A percentile compares a stretch with the other conserved stretches of the same genome.
phyloP scores from a whole-genome alignment of 176 grass and related monocot species.

The Ampelocalamus luodianensis region DNA sequence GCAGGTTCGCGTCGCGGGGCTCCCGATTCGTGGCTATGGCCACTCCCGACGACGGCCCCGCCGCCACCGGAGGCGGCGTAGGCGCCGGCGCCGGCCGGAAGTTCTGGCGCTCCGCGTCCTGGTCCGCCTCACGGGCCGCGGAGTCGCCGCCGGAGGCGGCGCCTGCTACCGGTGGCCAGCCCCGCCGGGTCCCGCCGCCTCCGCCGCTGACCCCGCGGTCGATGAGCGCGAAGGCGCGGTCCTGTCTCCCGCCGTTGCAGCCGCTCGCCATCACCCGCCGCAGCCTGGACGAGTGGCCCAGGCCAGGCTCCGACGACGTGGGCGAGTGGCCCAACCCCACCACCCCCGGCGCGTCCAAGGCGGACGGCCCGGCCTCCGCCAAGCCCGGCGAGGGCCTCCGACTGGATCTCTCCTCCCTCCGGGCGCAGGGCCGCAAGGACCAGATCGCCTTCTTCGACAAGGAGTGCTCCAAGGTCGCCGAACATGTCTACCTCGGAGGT shows the following conservation, averaged over 20 bases:
- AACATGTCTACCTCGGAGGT: slow-evolving; percentile 91
- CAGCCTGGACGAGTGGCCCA: slow-evolving; percentile 89
- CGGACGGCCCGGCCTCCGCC: slow-evolving; percentile 36
- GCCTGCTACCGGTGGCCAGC: slow-evolving; percentile 1
- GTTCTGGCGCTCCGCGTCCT: slow-evolving; percentile 91
- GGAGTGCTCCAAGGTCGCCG: slow-evolving; percentile 98
- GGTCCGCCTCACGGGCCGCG: slow-evolving; percentile 69
- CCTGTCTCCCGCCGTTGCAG: slow-evolving; percentile 80
- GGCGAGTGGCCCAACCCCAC: slow-evolving; percentile 91
- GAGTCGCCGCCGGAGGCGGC: slow-evolving; percentile 42
- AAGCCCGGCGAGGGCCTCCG: slow-evolving; percentile 68
- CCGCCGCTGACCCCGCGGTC: slow-evolving; percentile 88
- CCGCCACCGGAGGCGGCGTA: background rate
- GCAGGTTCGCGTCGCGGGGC: background rate
- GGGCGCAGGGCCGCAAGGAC: slow-evolving; percentile 75
- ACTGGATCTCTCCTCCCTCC: slow-evolving; percentile 69
- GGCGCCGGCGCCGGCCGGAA: slow-evolving; percentile 44
- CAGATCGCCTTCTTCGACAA: slow-evolving; percentile 99
- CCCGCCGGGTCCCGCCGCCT: slow-evolving; percentile 43
- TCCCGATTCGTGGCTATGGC: slow-evolving; percentile 51
- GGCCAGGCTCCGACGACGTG: slow-evolving; percentile 79
- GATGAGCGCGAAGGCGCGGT: slow-evolving; percentile 64
- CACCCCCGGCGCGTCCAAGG: slow-evolving; percentile 72
- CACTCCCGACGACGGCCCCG: slow-evolving; percentile 54
- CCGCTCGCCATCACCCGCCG: slow-evolving; percentile 83